Base-by-base conservation (phyloP, 2,329 filamentous ascomycete species). In the Fusarium tupiense region DNA sequence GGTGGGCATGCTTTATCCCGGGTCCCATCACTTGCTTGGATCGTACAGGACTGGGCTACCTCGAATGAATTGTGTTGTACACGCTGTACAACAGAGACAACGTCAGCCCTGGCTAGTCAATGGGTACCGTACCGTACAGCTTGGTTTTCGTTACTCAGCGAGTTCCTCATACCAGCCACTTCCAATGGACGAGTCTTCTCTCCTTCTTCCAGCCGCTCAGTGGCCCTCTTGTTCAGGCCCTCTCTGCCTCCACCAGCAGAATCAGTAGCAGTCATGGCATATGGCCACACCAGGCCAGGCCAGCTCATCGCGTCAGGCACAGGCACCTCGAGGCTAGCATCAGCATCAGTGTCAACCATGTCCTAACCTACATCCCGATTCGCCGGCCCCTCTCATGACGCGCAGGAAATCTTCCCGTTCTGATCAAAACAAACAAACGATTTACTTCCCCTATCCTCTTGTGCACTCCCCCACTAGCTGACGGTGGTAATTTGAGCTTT, bases 381-480 rank as follows among this genome's bases (percentile, higher is more conserved):
- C 59, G 54, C 67, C 37, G 63, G 75, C 63, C 66, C 72, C 69
- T 67, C 61, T 68, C 68, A 70, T 71, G 71, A 78, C 75, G 76
- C 77, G 75, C 77, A 79, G 65, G 73, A 77, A 75, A 76, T 71
- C 67, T 76, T 63, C 64, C 67, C 71, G 26, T 43, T 43, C 52
- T 31, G 71, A 77, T 78, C 79, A 80, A 76, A 81, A 81, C 73
- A 80, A 80, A 80, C 78, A 78, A 76, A 75, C 72, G 69, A 61
- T 31, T 29, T 33, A 40, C 61, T 60, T 75, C 75, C 64, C 72
- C 68, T 74, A 66, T 76, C 65, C 40, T 66, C 41, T 53, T 71
- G 61, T 68, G 58, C 72, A 73, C 69, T 71, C 73, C 68, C 52
- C 77, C 78, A 78, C 78, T 76, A 78, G 74, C 57, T 67, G 59